Conservation (phyloP, 2,329 filamentous ascomycete species). For the Cladosporium sp. region DNA sequence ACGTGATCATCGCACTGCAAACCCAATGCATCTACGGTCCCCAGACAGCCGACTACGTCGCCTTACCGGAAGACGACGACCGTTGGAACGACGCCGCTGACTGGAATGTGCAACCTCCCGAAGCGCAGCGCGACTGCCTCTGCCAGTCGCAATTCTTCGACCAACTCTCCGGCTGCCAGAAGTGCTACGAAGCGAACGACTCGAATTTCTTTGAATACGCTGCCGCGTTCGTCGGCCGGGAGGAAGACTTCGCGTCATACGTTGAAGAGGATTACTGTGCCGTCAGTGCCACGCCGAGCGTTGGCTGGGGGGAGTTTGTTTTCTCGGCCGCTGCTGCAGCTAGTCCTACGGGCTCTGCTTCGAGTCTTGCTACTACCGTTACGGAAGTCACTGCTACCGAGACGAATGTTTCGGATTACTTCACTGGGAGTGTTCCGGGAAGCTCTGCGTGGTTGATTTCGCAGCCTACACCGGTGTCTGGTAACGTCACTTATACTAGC, state of each 20-base stretch:
- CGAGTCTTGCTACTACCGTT: too few relatives aligned
- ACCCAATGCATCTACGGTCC: conserved; percentile 23
- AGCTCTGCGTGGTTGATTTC: too few relatives aligned
- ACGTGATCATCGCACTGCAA: conserved; percentile 14
- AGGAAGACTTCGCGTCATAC: neutral
- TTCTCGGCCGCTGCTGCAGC: too few relatives aligned
- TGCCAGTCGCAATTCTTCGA: conserved; percentile 25
- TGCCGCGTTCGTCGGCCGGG: neutral
- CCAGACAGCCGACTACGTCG: conserved; percentile 2
- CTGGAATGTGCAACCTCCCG: neutral
- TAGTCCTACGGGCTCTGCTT: too few relatives aligned
- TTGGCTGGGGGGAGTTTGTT: neutral
- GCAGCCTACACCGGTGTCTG: too few relatives aligned
- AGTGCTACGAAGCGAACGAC: conserved; percentile 22
- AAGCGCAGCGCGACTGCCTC: conserved; percentile 21
- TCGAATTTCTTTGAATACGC: neutral
- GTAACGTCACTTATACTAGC: too few relatives aligned
- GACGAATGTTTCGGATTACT: too few relatives aligned
- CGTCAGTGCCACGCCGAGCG: neutral
- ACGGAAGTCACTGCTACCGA: too few relatives aligned
- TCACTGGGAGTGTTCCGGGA: too few relatives aligned
- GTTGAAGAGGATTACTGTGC: neutral
- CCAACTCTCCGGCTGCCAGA: conserved; percentile 16
- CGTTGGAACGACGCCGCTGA: neutral
- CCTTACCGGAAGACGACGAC: neutral